Evolutionary conservation across 2,329 filamentous ascomycete genomes (phyloP).

Genomic region (Nectriaceae sp.): DNA sequence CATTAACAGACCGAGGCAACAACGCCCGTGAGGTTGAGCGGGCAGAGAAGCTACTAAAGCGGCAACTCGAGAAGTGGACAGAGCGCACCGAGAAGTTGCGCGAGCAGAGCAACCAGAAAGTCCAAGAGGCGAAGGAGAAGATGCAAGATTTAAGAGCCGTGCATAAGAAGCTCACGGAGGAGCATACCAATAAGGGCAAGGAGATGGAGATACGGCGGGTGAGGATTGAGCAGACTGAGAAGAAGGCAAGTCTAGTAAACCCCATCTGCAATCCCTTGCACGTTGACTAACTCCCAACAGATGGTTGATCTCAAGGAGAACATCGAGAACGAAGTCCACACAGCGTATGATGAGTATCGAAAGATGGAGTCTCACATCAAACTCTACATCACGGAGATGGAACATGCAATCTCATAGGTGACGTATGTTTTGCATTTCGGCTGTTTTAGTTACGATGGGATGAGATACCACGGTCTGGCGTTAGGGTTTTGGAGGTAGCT

Average conservation of each 20-base stretch:
- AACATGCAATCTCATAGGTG: conserved; percentile 68
- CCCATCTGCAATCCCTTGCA: neutral
- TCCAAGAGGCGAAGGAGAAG: conserved; percentile 76
- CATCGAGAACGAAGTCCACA: conserved; percentile 91
- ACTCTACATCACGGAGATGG: conserved; percentile 98
- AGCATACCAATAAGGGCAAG: conserved; percentile 81
- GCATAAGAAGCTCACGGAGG: conserved; percentile 79
- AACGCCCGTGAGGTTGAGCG: conserved; percentile 91
- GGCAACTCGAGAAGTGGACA: conserved; percentile 82
- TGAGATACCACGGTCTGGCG: conserved; percentile 44
- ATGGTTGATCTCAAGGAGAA: conserved; percentile 98
- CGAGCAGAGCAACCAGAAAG: conserved; percentile 78
- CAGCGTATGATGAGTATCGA: conserved; percentile 89
- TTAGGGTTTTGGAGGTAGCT: conserved; percentile 30
- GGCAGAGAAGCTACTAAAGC: conserved; percentile 78
- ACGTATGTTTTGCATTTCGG: neutral
- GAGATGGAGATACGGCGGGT: conserved; percentile 92
- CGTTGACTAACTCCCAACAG: conserved; percentile 48
- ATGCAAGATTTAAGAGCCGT: conserved; percentile 87
- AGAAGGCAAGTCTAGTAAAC: conserved; percentile 72
- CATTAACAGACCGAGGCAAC: conserved; percentile 82
- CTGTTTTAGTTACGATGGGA: conserved; percentile 13
- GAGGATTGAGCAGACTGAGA: conserved; percentile 97
- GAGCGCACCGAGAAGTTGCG: conserved; percentile 84
- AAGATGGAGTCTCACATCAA: conserved; percentile 98